These are phyloP conservation scores for Bassia scoparia DNA, from an alignment of 148 eudicot species.

Conservation along the genomic window DNA sequence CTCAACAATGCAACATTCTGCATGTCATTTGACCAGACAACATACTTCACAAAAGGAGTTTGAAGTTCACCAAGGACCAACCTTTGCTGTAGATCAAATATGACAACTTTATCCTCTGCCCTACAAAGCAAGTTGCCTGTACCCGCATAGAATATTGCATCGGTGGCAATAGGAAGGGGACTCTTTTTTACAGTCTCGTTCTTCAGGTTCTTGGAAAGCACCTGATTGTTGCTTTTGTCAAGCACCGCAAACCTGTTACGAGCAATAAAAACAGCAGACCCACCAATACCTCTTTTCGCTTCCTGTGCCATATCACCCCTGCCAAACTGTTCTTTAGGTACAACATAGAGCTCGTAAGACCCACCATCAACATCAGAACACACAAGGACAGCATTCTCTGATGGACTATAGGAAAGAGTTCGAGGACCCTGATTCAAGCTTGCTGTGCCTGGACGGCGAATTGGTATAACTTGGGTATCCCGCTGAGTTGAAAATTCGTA, in stretches of 20 bases:
- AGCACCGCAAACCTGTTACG: slow-evolving; percentile 89
- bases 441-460: slow-evolving; percentile 75
- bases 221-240: slow-evolving; percentile 67
- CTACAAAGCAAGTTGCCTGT: slow-evolving; percentile 75
- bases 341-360: slow-evolving; percentile 68
- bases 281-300: slow-evolving; percentile 69
- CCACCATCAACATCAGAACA: slow-evolving; percentile 85
- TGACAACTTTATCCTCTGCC: slow-evolving; percentile 70
- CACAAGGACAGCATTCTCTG: slow-evolving; percentile 70
- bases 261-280: slow-evolving; percentile 76
- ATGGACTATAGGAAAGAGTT: slow-evolving; percentile 78
- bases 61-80: slow-evolving; percentile 71
- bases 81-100: slow-evolving; percentile 85
- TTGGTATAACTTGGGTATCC: slow-evolving; percentile 70
- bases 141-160: slow-evolving; percentile 81
- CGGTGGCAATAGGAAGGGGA: slow-evolving; percentile 59
- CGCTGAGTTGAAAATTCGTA: slow-evolving; percentile 70
- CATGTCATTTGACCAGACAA: slow-evolving; percentile 89
- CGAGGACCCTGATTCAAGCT: slow-evolving; percentile 75
- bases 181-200: slow-evolving; percentile 76
- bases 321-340: slow-evolving; percentile 63
- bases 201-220: slow-evolving; percentile 64
- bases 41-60: slow-evolving; percentile 70
- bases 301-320: slow-evolving; percentile 68
- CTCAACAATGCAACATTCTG: slow-evolving; percentile 82